Base-by-base conservation (phyloP, 179 eudicot genomes). In the Spinacia oleracea region DNA sequence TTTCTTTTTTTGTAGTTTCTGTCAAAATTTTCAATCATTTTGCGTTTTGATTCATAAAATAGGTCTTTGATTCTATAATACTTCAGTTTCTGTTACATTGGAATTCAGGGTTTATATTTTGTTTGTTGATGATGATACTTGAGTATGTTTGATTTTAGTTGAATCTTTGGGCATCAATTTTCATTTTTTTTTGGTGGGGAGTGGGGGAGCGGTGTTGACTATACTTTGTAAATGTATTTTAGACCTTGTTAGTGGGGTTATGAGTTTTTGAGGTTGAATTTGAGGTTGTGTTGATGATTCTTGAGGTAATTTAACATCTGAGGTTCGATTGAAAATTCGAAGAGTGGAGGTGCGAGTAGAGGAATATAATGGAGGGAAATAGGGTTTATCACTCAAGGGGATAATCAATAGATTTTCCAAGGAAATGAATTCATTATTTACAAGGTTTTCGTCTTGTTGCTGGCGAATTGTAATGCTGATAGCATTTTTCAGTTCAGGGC, bases 111-210 rank as follows among this genome's bases (percentile, higher is more conserved):
- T 29, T 15, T 50, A 25, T 21, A 2, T 43, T 9, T 70, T 66
- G 45, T 66, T 32, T 65, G 2, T 12, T 8, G 34, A 43, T 71
- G 59, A 15, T 71, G 66, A 27, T 78, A n/a, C 46, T 20, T 60
- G 25, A 40, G 66, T 21, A 58, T 59, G 71, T 71, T 72, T 78
- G 71, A 59, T 78, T 58, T 70, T 50, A 67, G 10, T 18, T 31
- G 9, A 32, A 60, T 11, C 29, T 23, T 23, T n/a, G 63, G 63
- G 63, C 31, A 2, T 58, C 2, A 0, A 20, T 0, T 53, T 0
- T 53, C 2, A 16, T 3, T 51, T 3, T 56, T 21, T 56, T 21
- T 21, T 56, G 7, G 21, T 56, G n/a, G n/a, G n/a, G n/a, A n/a
- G n/a, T n/a, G n/a, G n/a, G n/a, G n/a, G n/a, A n/a, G n/a, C n/a